These are phyloP conservation scores for Apiotrichum siamense DNA, from an alignment of 1,284 basidiomycete species.

Conservation along the genomic window DNA sequence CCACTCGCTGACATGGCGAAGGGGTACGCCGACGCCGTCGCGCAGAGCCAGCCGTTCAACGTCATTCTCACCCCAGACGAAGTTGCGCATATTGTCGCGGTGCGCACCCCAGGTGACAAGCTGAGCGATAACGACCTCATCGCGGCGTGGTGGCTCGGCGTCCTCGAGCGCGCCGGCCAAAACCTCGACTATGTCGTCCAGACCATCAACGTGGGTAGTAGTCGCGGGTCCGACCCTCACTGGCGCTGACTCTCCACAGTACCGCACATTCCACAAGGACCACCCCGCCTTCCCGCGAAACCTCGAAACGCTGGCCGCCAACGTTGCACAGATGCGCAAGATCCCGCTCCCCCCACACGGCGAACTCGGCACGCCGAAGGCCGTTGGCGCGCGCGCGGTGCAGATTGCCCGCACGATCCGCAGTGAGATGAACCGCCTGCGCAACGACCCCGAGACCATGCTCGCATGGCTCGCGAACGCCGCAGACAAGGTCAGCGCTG, in stretches of 20 bases:
- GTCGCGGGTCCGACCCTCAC: neutral
- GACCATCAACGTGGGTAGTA: slow-evolving; percentile 23
- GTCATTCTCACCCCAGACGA: slow-evolving; percentile 12
- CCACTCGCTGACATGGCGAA: slow-evolving; percentile 3
- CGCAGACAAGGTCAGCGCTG: slow-evolving; percentile 8
- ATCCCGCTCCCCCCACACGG: slow-evolving; percentile 11
- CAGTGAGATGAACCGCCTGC: slow-evolving; percentile 12
- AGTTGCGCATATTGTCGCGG: slow-evolving; percentile 11
- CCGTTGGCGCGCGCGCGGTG: slow-evolving; percentile 3
- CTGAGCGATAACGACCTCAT: slow-evolving; percentile 22
- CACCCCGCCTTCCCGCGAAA: slow-evolving; percentile 24
- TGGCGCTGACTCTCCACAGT: slow-evolving; percentile 16
- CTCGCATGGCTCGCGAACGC: slow-evolving; percentile 18
- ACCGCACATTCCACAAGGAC: slow-evolving; percentile 20
- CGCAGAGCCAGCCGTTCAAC: slow-evolving; percentile 8
- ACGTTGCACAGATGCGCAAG: slow-evolving; percentile 28
- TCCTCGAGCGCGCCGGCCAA: slow-evolving; percentile 20
- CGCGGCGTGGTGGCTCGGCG: slow-evolving; percentile 22
- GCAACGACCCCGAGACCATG: slow-evolving; percentile 11
- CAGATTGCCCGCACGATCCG: slow-evolving; percentile 13
- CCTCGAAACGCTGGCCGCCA: slow-evolving; percentile 21
- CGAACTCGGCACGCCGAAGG: neutral
- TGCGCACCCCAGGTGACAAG: slow-evolving; percentile 5
- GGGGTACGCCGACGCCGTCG: slow-evolving; percentile 7
- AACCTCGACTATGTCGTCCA: slow-evolving; percentile 17